Evolutionary conservation across 202 grass and related monocot genomes (phyloP).

Genomic region (Cymbopogon flexuosus): DNA sequence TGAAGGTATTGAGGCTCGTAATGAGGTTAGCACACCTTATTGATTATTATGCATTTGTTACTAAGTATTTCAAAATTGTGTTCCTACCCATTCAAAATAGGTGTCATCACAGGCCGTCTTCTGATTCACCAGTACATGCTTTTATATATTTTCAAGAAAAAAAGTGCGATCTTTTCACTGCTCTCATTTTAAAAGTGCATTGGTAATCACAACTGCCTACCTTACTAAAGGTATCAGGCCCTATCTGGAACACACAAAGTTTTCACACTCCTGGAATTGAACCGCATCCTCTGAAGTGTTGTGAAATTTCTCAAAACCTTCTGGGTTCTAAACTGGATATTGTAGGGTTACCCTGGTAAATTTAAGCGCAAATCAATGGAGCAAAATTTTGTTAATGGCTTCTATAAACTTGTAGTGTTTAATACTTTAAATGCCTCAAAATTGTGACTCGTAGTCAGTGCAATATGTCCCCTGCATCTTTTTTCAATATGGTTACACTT

Average conservation of each 20-base stretch:
- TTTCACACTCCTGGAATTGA: background rate
- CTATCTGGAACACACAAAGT: background rate
- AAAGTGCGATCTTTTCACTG: background rate
- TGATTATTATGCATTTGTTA: background rate
- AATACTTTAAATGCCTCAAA: background rate
- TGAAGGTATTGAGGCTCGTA: slow-evolving; percentile 89
- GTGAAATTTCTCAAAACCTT: background rate
- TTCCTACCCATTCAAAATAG: background rate
- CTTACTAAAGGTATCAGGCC: background rate
- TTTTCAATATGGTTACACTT: background rate
- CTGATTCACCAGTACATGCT: slow-evolving; percentile 9
- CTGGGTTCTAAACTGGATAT: background rate
- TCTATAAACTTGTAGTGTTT: background rate
- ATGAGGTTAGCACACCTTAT: slow-evolving; percentile 63
- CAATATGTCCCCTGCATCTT: background rate
- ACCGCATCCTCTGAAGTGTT: background rate
- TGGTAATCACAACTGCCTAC: background rate
- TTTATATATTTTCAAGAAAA: slow-evolving; percentile 9
- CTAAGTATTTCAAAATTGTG: slow-evolving; percentile 1
- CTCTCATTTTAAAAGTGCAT: background rate
- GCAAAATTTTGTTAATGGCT: background rate
- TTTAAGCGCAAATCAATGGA: slow-evolving; percentile 8
- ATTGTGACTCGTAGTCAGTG: background rate
- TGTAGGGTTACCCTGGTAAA: slow-evolving; percentile 20
- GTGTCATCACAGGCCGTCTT: slow-evolving; percentile 3